phyloP scores from a whole-genome alignment of 306 rosid genomes.

The Pachyrhizus erosus region DNA sequence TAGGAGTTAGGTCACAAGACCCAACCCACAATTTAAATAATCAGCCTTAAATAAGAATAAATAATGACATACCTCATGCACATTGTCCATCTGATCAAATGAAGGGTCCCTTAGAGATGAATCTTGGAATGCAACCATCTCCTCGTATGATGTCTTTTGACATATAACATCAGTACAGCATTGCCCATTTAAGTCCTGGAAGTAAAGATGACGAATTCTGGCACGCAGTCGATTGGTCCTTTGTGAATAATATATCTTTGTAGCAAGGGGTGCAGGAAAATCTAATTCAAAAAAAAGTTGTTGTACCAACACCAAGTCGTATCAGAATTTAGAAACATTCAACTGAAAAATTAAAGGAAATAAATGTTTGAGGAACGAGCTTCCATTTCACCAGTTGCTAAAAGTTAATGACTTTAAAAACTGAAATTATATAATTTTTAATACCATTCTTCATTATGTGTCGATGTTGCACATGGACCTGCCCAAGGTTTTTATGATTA shows the following conservation, averaged over 20 bases:
- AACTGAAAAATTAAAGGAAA: conserved; percentile 31
- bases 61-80: conserved; percentile 55
- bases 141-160: conserved; percentile 47
- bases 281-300: conserved; percentile 57
- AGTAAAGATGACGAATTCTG: conserved; percentile 67
- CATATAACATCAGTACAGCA: conserved; percentile 48
- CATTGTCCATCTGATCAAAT: conserved; percentile 42
- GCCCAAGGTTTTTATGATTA: conserved; percentile 45
- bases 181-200: conserved; percentile 61
- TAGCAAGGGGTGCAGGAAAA: conserved; percentile 86
- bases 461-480: conserved; percentile 45
- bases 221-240: conserved; percentile 77
- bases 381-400: conserved; percentile 37
- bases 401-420: conserved; percentile 24
- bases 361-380: conserved; percentile 33
- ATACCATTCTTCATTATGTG: conserved; percentile 52
- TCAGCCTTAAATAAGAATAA: conserved; percentile 18
- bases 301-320: conserved; percentile 18
- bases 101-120: conserved; percentile 51
- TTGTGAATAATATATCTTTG: conserved; percentile 88
- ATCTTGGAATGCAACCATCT: conserved; percentile 43
- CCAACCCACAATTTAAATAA: conserved; percentile 5
- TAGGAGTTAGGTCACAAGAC: not conserved
- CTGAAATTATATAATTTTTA: conserved; percentile 13
- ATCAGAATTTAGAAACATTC: conserved; percentile 24